Evolutionary conservation across 352 stramenopile species (phyloP).

Genomic region (Phytopythium boreale): DNA sequence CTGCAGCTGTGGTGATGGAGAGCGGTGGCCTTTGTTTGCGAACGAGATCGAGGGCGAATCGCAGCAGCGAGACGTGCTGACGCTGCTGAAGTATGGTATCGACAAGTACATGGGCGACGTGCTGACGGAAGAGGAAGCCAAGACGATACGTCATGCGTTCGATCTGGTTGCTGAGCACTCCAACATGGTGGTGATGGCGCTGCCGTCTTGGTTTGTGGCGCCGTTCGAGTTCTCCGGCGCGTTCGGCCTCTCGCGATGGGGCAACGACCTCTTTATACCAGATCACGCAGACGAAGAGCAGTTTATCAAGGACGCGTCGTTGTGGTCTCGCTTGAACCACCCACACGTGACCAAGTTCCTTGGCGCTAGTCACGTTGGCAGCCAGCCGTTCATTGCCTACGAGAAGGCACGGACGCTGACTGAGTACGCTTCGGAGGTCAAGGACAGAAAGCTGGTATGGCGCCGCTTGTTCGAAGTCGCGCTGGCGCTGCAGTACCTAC

Average conservation of each 20-base stretch:
- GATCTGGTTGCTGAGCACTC: neutral
- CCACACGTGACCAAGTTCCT: slow-evolving; percentile 7
- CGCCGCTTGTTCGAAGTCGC: neutral
- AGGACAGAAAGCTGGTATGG: neutral
- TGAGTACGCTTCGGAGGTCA: neutral
- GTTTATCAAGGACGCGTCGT: neutral
- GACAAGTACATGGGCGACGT: neutral
- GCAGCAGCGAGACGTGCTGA: neutral
- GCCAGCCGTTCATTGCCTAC: neutral
- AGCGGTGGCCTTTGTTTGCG: too few species aligned
- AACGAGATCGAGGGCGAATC: neutral
- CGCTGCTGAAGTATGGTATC: neutral
- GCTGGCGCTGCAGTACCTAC: slow-evolving; percentile 4
- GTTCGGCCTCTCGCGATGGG: neutral
- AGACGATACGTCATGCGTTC: neutral
- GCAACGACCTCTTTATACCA: slow-evolving; percentile 3
- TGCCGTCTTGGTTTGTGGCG: neutral
- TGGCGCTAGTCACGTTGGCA: slow-evolving; percentile 5
- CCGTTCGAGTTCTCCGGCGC: neutral
- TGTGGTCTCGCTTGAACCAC: slow-evolving; percentile 2
- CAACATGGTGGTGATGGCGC: neutral
- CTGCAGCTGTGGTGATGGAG: too few species aligned
- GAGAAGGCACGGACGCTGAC: neutral
- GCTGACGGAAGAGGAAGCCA: neutral
- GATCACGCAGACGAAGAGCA: neutral